Evolutionary conservation across 1,284 basidiomycete species (phyloP), one percentile per base, ranked within the genome.

Genomic region (Boletellus dicymbophilus): DNA sequence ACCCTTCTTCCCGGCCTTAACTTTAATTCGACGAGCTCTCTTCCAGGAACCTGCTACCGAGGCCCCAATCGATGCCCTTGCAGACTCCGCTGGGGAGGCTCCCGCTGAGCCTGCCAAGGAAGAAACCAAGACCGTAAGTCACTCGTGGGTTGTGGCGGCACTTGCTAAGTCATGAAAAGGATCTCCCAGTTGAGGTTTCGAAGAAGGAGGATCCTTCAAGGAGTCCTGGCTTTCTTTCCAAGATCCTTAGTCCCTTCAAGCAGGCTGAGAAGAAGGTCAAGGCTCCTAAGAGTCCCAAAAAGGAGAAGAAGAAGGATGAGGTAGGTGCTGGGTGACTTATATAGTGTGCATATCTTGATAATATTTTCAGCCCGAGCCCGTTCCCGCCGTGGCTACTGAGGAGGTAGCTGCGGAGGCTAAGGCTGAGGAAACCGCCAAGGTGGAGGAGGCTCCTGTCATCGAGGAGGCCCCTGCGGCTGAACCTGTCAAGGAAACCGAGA

Each of bases 221-320:
- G 81, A 88, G 86, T 72, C 88, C 89, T n/a, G 69, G 78, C 46
- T 57, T 90, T 53, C 72, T 91, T 46, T 62, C 80, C 56, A 91
- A 86, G 71, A 74, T 91, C 54, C 80, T 91, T 46, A 81, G 81
- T 37, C 81, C 87, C 22, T 86, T 91, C 80, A 80, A 62, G 37
- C 71, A 74, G 42, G 59, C 48, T 3, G 62, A 55, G 64, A 84
- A 82, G 74, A 79, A 75, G 62, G 79, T 77, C 55, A 87, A 82
- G 72, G 72, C 67, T 44, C 68, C 65, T 36, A 66, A 73, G 75
- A 72, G 62, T 59, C 53, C 66, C 57, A 84, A 83, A 72, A 75
- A 75, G 63, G 85, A 89, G 72, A 86, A 87, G 74, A 86, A 85
- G 75, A 85, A 86, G 74, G 84, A 85, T 64, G 83, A 87, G 66